phyloP scores from a whole-genome alignment of 768 basidiomycete genomes.

The Gymnopilus junonius region DNA sequence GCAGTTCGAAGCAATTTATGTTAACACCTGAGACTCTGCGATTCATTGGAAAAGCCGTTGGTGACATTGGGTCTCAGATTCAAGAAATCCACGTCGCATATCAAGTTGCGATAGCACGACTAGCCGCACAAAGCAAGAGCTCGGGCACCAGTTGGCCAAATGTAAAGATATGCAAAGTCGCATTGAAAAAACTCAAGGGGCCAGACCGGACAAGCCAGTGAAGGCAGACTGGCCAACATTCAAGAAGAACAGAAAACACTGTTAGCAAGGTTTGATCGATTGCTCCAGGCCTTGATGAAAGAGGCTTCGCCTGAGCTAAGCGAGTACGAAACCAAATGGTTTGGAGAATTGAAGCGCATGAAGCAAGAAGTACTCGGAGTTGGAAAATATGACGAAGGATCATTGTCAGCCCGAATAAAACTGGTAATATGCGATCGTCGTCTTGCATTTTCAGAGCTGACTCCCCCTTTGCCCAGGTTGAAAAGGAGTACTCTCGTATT shows the following conservation, averaged over 20 bases:
- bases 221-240: slow-evolving; percentile 52
- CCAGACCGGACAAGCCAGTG: slow-evolving; percentile 38
- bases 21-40: slow-evolving; percentile 82
- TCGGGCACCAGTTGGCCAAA: slow-evolving; percentile 62
- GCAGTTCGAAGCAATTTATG: slow-evolving; percentile 50
- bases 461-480: slow-evolving; percentile 47
- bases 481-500: slow-evolving; percentile 69
- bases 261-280: slow-evolving; percentile 64
- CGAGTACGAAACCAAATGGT: slow-evolving; percentile 89
- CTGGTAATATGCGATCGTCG: slow-evolving; percentile 48
- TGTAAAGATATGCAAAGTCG: slow-evolving; percentile 55
- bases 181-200: slow-evolving; percentile 50
- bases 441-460: not conserved
- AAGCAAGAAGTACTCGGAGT: slow-evolving; percentile 68
- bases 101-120: slow-evolving; percentile 55
- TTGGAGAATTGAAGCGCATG: slow-evolving; percentile 85
- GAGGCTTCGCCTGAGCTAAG: slow-evolving; percentile 82
- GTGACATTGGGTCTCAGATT: slow-evolving; percentile 54
- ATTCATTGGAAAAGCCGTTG: slow-evolving; percentile 66
- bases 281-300: slow-evolving; percentile 75
- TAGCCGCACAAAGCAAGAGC: slow-evolving; percentile 74
- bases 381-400: slow-evolving; percentile 69
- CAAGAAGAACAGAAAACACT: slow-evolving; percentile 67
- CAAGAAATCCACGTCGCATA: slow-evolving; percentile 62
- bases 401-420: slow-evolving; percentile 57